These are phyloP conservation scores for Vigna unguiculata DNA, from an alignment of 306 rosid species.

Conservation along the genomic window DNA sequence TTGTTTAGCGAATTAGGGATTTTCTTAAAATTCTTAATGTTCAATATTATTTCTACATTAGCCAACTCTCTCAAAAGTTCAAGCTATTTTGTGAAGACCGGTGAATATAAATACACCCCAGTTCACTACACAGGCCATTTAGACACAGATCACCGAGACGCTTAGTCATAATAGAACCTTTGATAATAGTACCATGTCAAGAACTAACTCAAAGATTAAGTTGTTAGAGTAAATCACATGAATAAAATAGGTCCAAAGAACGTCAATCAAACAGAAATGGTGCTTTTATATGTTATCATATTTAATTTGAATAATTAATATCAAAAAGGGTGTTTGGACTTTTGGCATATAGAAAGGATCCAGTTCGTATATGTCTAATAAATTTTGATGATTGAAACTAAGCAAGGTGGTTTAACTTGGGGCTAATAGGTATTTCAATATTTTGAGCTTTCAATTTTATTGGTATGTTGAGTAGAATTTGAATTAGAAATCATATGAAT, in stretches of 20 bases:
- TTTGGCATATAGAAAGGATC: not conserved
- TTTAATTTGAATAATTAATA: slow-evolving; percentile 18
- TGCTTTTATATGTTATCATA: slow-evolving; percentile 1
- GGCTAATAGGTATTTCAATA: slow-evolving; percentile 23
- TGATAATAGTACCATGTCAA: not conserved
- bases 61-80: not conserved
- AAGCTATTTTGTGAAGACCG: not conserved
- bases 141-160: not conserved
- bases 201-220: not conserved
- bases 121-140: not conserved
- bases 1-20: slow-evolving; percentile 13
- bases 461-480: slow-evolving; percentile 28
- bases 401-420: slow-evolving; percentile 6
- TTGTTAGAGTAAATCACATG: not conserved
- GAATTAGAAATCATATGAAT: slow-evolving; percentile 34
- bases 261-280: not conserved
- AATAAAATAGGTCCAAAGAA: slow-evolving; percentile 8
- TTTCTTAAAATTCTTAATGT: not conserved
- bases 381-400: slow-evolving; percentile 30
- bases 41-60: not conserved
- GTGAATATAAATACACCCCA: not conserved
- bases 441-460: slow-evolving; percentile 35
- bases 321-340: slow-evolving; percentile 2
- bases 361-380: slow-evolving; percentile 8
- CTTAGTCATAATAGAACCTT: not conserved